Evolutionary conservation across 2,329 filamentous ascomycete genomes (phyloP), one percentile per base, ranked within the genome.

Genomic region (Pseudogymnoascus sp.): DNA sequence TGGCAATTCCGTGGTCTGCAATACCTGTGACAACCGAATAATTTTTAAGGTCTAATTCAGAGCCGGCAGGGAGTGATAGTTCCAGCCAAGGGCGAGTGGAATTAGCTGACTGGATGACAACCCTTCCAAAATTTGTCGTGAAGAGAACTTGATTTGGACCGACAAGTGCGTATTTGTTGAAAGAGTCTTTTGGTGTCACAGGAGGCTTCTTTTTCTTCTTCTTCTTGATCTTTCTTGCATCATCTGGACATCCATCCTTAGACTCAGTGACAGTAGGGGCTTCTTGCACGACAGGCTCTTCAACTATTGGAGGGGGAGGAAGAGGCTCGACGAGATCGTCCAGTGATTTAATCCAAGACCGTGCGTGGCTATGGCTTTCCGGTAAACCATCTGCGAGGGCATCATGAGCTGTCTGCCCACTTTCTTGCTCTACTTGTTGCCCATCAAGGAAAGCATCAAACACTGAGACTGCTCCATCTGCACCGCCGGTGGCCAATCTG

Each of bases 401-500:
- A 38, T 13, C 10, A 56, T 19, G 29, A 33, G 50, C n/a, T 4
- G 19, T 14, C 3, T 56, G 8, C 6, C 6, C 50, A 19, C 2
- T 56, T 56, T 33, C 26, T 11, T 56, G 50, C 5, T 33, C 50
- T 33, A 19, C 5, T n/a, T 56, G 29, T 16, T 38, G 33, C n/a
- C 59, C 24, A 10, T 16, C 37, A 31, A 53, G 60, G 10, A 33
- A 33, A 31, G 69, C 26, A 21, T 61, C 40, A 61, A 69, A 72
- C 7, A 85, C 68, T 2, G 80, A 79, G 42, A 88, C 80, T 67
- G 81, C 85, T 14, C 92, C 88, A 75, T 99, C 95, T 10, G 90
- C 88, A n/a, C 91, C 95, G 11, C 95, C 95, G 1, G 90, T 92
- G 3, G 84, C 86, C 29, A 66, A 29, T 42, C 70, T 16, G 38